phyloP scores from a whole-genome alignment of 495 filamentous ascomycete species.

The Penicillium macrosclerotiorum region DNA sequence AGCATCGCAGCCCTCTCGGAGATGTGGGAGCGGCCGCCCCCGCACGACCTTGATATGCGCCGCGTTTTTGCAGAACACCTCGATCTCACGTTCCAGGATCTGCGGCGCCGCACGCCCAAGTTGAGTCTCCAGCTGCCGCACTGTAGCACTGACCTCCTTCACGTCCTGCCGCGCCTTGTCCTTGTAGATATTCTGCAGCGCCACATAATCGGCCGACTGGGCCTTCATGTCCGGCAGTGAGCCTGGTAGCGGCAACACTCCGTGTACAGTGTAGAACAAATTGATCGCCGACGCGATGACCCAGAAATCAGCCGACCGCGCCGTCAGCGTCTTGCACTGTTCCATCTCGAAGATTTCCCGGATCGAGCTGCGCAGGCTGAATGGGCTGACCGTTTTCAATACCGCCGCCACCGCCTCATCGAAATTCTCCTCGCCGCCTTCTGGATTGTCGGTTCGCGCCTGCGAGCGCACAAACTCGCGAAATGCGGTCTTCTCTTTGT shows the following conservation, averaged over 20 bases:
- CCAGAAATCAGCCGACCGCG: slow-evolving; percentile 69
- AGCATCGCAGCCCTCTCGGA: slow-evolving; percentile 31
- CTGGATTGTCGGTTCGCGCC: slow-evolving; percentile 69
- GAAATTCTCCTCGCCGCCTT: slow-evolving; percentile 96
- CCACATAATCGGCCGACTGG: slow-evolving; percentile 84
- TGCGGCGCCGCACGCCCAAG: slow-evolving; percentile 41
- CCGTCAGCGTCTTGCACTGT: slow-evolving; percentile 48
- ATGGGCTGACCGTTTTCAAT: slow-evolving; percentile 71
- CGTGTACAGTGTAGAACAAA: slow-evolving; percentile 68
- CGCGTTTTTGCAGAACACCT: slow-evolving; percentile 93
- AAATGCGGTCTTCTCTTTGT: slow-evolving; percentile 87
- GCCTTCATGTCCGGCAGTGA: slow-evolving; percentile 98
- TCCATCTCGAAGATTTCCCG: slow-evolving; percentile 75
- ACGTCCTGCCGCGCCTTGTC: slow-evolving; percentile 77
- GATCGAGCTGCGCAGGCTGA: slow-evolving; percentile 63
- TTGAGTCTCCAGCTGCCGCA: slow-evolving; percentile 58
- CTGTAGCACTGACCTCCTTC: slow-evolving; percentile 70
- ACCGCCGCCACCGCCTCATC: slow-evolving; percentile 89
- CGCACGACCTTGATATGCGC: slow-evolving; percentile 87
- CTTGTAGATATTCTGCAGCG: slow-evolving; percentile 93
- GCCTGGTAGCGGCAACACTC: slow-evolving; percentile 78
- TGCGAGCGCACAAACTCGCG: slow-evolving; percentile 61
- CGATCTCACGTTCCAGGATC: slow-evolving; percentile 74
- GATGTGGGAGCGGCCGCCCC: slow-evolving; percentile 52
- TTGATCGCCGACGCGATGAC: slow-evolving; percentile 79